Base-by-base conservation (phyloP, 2,329 filamentous ascomycete species). In the Cordyceps cicadae region DNA sequence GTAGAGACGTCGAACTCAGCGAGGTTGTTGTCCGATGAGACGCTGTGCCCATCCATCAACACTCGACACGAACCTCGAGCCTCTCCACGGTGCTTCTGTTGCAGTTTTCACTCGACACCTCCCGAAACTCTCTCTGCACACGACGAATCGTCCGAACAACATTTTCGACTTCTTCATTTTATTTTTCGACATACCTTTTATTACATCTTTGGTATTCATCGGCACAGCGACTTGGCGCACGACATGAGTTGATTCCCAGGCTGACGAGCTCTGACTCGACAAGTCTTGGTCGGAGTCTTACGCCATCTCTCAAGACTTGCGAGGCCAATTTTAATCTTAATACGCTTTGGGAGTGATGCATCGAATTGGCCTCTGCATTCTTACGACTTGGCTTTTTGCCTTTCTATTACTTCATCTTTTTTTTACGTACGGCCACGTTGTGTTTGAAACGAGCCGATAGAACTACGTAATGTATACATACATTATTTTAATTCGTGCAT, bases 1-100 rank as follows among this genome's bases (percentile, higher is more conserved):
- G 70, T 26, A 70, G 73, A 64, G 75, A 79, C 59, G 75, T 76
- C 56, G 78, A 79, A 62, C 65, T 80, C 15, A 76, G 73, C 62
- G 78, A 80, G 60, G 76, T 80, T 29, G 75, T 77, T 32, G 73
- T 79, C 43, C 64, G 58, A 62, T 62, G 45, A 58, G 41, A 59
- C 29, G 21, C 62, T 11, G 17, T 32, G 1, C 9, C 11, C 9
- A 26, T 19, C 52, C 9, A 52, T 46, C 59, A 34, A 61, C 41
- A 19, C 8, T 37, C 19, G 26, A 50, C 12, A 14, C 49, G 50
- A 54, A 26, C 5, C 24, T 37, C 34, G 34, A 37, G 34, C 34
- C 34, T 11, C 8, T 37, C 14, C 9, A 9, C 26, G 1, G 29
- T 19, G 17, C 26, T 32, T 34, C 17, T 12, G 7, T 32, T 43